Percentiles rank a stretch among this genome's conserved stretches.
These are phyloP conservation scores for Aspergillus felis DNA, from an alignment of 2,329 filamentous ascomycete species.

Conservation along the genomic window DNA sequence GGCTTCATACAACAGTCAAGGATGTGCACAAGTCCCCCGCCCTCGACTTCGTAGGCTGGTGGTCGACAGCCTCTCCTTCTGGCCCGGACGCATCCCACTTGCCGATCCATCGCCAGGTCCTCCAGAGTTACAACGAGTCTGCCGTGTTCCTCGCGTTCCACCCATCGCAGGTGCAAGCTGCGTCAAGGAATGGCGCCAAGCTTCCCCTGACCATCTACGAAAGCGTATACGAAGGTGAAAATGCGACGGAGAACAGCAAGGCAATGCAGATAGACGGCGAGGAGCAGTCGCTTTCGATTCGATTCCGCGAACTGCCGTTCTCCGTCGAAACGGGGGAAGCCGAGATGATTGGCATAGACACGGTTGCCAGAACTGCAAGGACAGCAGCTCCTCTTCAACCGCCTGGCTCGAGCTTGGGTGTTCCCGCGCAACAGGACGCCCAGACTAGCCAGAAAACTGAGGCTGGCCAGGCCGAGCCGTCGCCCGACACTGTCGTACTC, in stretches of 20 bases:
- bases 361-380: constrained; percentile 78
- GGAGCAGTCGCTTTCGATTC: constrained; percentile 56
- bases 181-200: constrained; percentile 64
- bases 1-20: constrained; percentile 60
- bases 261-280: constrained; percentile 71
- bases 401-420: constrained; percentile 13
- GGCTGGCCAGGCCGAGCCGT: constrained; percentile 20
- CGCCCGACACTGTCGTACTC: constrained; percentile 28
- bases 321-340: constrained; percentile 90
- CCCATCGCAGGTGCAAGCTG: constrained; percentile 53
- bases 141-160: constrained; percentile 88
- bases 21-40: constrained; percentile 80
- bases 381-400: constrained; percentile 64
- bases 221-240: constrained; percentile 71
- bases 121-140: constrained; percentile 73
- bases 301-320: constrained; percentile 80
- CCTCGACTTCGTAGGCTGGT: constrained; percentile 89
- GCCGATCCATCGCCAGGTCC: constrained; percentile 73
- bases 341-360: constrained; percentile 97
- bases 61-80: constrained; percentile 68
- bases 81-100: constrained; percentile 68
- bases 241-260: constrained; percentile 52
- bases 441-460: constrained; percentile 25
- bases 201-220: constrained; percentile 91
- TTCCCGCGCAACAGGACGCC: constrained; percentile 6